Evolutionary conservation across 1,284 basidiomycete genomes (phyloP), one percentile per base, ranked within the genome.

Genomic region (Cystobasidium pallidum): DNA sequence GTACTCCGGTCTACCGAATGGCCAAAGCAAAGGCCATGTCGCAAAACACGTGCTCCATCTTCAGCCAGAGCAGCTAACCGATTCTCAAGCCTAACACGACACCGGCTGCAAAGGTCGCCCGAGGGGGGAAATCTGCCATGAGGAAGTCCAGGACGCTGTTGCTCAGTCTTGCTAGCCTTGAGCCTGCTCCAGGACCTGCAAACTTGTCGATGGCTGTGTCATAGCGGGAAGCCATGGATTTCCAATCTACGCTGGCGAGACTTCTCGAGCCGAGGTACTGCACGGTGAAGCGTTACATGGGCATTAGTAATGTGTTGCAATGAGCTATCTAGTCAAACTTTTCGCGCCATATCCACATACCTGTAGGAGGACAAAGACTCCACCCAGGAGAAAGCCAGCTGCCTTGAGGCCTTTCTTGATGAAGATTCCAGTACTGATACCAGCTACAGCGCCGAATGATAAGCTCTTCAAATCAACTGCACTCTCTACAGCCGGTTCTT

Each of bases 261-360:
- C 73, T 73, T 39, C 77, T 75, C 0, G 78, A 78, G 28, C 77
- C 76, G 54, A 78, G 67, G 73, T 78, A 78, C 76, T 78, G 70
- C 13, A 6, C n/a, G n/a, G n/a, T n/a, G n/a, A n/a, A n/a, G n/a
- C n/a, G n/a, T n/a, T n/a, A n/a, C n/a, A n/a, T n/a, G n/a, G n/a
- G n/a, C n/a, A n/a, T n/a, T n/a, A n/a, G n/a, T n/a, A n/a, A n/a
- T n/a, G n/a, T n/a, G n/a, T n/a, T n/a, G n/a, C n/a, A n/a, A n/a
- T n/a, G n/a, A n/a, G n/a, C n/a, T n/a, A n/a, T n/a, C n/a, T n/a
- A n/a, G n/a, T n/a, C n/a, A n/a, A n/a, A n/a, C n/a, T n/a, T n/a
- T n/a, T n/a, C n/a, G n/a, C n/a, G n/a, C n/a, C n/a, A n/a, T n/a
- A n/a, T n/a, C n/a, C n/a, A n/a, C n/a, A n/a, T n/a, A 76, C 77